A percentile compares a stretch with the other conserved stretches of the same genome.
phyloP scores from a whole-genome alignment of 345 rosid species.

The Passiflora organensis region DNA sequence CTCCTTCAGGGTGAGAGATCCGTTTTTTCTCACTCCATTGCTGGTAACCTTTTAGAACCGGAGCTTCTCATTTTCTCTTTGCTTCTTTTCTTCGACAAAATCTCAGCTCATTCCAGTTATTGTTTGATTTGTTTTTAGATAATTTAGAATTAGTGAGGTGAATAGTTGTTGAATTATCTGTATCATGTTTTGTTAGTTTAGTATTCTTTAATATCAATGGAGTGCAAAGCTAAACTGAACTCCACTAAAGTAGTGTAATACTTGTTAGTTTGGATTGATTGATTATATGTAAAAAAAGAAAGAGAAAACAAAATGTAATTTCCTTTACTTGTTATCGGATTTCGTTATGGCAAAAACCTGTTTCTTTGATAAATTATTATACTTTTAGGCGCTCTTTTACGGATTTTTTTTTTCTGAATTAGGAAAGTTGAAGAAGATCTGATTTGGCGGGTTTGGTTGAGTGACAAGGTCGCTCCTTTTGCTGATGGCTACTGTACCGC shows the following conservation, averaged over 20 bases:
- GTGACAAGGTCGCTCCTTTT: conserved; percentile 14
- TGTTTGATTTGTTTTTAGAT: no score
- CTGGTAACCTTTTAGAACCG: neutral
- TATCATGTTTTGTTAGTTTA: neutral
- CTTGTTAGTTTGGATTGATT: no score
- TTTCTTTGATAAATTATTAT: no score
- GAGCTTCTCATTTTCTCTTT: neutral
- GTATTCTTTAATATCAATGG: neutral
- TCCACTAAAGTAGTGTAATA: no score
- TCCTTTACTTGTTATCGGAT: no score
- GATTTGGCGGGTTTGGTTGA: conserved; percentile 14
- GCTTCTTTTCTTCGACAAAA: neutral
- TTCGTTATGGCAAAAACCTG: no score
- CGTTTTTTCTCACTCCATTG: neutral
- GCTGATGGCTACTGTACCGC: conserved; percentile 59
- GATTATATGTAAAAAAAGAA: no score
- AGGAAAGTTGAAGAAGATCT: conserved; percentile 1
- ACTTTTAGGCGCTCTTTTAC: no score
- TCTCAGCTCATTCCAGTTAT: no score
- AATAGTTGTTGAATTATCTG: neutral
- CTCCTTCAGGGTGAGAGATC: no score
- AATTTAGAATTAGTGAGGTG: neutral
- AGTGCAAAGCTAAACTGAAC: no score
- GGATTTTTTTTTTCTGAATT: neutral
- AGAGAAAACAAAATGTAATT: no score